Conservation (phyloP, 176 grass and related monocot species). For the Carex kokanica region DNA sequence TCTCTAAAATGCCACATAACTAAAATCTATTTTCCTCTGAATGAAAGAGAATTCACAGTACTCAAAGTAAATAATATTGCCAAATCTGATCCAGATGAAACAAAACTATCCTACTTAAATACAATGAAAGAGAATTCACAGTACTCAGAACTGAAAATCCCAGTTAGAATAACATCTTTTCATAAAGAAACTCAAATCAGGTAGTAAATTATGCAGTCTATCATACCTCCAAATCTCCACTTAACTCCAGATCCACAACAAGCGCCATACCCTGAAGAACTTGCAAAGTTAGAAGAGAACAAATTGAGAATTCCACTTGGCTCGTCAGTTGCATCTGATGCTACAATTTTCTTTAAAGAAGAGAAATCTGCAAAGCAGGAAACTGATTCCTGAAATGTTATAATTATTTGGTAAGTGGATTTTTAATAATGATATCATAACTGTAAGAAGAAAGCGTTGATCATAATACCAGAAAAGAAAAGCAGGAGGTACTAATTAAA, state of each 20-base stretch:
- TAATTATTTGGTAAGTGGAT: too few species aligned
- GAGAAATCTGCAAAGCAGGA: too few species aligned
- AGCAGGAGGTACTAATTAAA: neutral
- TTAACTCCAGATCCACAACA: conserved; percentile 81
- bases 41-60: too few species aligned
- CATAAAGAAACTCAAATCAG: too few species aligned
- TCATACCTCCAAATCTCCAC: too few species aligned
- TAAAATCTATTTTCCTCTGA: neutral
- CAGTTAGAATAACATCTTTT: too few species aligned
- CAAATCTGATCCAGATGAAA: neutral
- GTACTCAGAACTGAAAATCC: too few species aligned
- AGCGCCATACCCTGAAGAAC: conserved; percentile 65
- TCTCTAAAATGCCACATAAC: neutral
- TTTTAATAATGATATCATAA: neutral
- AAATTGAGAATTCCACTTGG: conserved; percentile 21
- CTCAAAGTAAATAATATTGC: neutral
- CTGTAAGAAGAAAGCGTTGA: neutral
- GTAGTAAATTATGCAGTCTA: too few species aligned
- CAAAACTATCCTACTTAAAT: neutral
- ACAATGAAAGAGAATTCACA: neutral
- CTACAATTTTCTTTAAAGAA: too few species aligned
- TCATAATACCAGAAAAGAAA: neutral
- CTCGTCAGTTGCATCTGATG: too few species aligned
- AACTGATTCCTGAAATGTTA: neutral
- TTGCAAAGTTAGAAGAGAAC: neutral